Percentiles rank a stretch among this genome's conserved stretches.
phyloP scores from a whole-genome alignment of 768 basidiomycete species.

The Kwoniella mangroviensis region DNA sequence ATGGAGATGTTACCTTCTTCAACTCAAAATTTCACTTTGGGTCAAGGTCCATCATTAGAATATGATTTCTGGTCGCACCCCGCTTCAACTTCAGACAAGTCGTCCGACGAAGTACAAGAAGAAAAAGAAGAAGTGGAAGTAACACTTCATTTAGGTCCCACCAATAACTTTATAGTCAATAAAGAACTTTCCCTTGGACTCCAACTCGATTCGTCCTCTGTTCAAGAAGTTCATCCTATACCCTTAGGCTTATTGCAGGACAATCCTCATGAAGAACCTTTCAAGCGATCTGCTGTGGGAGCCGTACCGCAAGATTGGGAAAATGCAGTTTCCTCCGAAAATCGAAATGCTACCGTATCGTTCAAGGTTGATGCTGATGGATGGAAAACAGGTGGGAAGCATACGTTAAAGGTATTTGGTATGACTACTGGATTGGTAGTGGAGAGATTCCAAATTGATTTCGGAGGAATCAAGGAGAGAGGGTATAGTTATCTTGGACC shows the following conservation, averaged over 20 bases:
- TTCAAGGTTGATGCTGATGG: conserved; percentile 17
- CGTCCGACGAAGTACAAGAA: neutral
- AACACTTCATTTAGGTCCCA: conserved; percentile 46
- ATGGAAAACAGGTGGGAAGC: conserved; percentile 20
- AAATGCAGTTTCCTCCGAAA: conserved; percentile 39
- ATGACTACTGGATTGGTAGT: conserved; percentile 49
- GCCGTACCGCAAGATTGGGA: conserved; percentile 50
- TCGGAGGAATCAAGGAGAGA: conserved; percentile 40
- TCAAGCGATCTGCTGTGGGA: conserved; percentile 21
- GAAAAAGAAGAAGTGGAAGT: conserved; percentile 24
- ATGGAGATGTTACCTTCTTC: conserved; percentile 68
- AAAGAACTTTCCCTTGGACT: conserved; percentile 43
- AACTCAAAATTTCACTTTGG: conserved; percentile 66
- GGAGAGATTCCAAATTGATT: conserved; percentile 45
- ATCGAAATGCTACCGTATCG: conserved; percentile 37
- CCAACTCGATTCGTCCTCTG: conserved; percentile 35
- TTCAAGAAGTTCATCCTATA: conserved; percentile 38
- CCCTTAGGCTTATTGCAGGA: conserved; percentile 21
- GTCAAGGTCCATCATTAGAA: conserved; percentile 68
- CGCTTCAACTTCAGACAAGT: neutral
- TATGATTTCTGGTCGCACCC: conserved; percentile 59
- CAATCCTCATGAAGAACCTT: conserved; percentile 13
- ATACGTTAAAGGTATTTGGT: conserved; percentile 43
- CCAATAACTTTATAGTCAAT: conserved; percentile 36
- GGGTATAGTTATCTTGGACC: conserved; percentile 48